phyloP scores from a whole-genome alignment of 2,329 filamentous ascomycete genomes.

The Fusarium nematophilum region DNA sequence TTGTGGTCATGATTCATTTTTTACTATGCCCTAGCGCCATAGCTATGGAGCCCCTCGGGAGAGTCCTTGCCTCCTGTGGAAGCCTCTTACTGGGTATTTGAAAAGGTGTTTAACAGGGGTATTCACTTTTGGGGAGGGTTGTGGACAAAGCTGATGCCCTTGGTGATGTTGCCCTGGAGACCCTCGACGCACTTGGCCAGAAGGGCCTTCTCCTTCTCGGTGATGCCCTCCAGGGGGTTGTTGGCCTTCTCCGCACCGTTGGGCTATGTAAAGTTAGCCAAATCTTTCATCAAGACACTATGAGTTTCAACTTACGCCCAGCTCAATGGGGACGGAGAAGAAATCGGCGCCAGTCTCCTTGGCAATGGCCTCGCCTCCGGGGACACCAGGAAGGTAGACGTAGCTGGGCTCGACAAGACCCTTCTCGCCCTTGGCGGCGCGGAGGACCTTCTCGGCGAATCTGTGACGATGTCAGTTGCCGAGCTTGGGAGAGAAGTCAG shows the following conservation, averaged over 20 bases:
- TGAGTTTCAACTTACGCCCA: conserved; percentile 76
- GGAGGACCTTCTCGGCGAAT: conserved; percentile 94
- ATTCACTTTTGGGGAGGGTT: conserved; percentile 89
- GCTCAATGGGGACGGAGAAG: conserved; percentile 96
- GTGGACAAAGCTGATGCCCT: conserved; percentile 91
- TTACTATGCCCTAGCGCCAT: conserved; percentile 52
- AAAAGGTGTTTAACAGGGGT: conserved; percentile 41
- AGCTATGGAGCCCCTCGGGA: conserved; percentile 47
- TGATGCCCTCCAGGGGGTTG: conserved; percentile 81
- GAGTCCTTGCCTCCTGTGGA: conserved; percentile 43
- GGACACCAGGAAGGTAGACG: conserved; percentile 91
- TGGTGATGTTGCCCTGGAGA: conserved; percentile 91
- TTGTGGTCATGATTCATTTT: conserved; percentile 46
- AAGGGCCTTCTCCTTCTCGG: conserved; percentile 89
- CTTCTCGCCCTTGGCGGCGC: conserved; percentile 88
- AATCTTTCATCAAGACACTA: conserved; percentile 23
- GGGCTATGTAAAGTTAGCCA: conserved; percentile 64
- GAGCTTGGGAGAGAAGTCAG: not conserved
- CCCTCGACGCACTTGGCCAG: conserved; percentile 80
- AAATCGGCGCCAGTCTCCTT: conserved; percentile 89
- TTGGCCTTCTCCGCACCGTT: conserved; percentile 87
- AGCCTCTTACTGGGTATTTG: conserved; percentile 43
- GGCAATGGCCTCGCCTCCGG: conserved; percentile 85
- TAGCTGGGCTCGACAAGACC: conserved; percentile 95
- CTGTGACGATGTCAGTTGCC: conserved; percentile 55